Evolutionary conservation across 495 filamentous ascomycete genomes (phyloP).

Genomic region (Paragyromitra xinjiangensis): DNA sequence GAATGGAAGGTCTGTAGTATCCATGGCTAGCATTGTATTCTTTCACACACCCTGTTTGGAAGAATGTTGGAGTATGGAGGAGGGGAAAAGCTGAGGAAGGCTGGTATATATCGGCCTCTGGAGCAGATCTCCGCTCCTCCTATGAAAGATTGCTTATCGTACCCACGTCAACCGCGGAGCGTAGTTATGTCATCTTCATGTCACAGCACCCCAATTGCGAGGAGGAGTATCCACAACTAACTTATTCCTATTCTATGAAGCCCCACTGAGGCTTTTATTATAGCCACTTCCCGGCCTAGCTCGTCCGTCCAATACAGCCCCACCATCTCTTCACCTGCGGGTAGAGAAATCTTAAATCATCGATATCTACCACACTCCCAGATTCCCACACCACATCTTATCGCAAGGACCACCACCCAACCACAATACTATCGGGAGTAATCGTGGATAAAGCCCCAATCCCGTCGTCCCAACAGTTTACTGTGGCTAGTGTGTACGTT

Average conservation of each 20-base stretch:
- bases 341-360: not conserved
- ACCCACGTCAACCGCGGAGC: constrained; percentile 2
- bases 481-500: too few relatives aligned
- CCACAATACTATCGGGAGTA: not conserved
- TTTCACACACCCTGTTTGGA: not conserved
- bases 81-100: not conserved
- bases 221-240: not conserved
- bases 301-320: not conserved
- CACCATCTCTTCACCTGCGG: not conserved
- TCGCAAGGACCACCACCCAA: not conserved
- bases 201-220: not conserved
- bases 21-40: not conserved
- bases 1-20: not conserved
- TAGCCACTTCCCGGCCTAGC: not conserved
- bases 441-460: not conserved
- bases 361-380: constrained; percentile 2
- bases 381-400: constrained; percentile 6
- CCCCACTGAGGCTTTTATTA: not conserved
- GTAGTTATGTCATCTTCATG: not conserved
- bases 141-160: not conserved
- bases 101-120: constrained; percentile 3
- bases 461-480: too few relatives aligned
- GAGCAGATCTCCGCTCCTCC: constrained; percentile 3
- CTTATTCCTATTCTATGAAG: not conserved
- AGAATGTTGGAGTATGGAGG: not conserved